Evolutionary conservation across 257 asterid genomes (phyloP).

Genomic region (Solanum corneliomulleri): DNA sequence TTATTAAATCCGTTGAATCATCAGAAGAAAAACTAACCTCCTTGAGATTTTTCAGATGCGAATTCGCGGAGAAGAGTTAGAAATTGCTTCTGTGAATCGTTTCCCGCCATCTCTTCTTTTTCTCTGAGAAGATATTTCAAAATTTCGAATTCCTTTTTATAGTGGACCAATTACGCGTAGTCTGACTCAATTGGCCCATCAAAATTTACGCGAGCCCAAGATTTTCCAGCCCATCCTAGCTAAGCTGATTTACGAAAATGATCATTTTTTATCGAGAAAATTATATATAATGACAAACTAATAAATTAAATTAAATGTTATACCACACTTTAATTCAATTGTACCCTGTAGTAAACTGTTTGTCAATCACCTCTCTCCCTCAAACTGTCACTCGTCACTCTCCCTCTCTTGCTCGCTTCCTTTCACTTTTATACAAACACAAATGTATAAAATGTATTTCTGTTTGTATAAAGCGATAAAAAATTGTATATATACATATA

Average conservation of each 20-base stretch:
- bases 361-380: too few relatives aligned
- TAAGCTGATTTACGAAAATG: background rate
- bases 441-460: too few relatives aligned
- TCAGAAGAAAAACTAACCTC: constrained; percentile 26
- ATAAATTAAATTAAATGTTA: too few relatives aligned
- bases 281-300: too few relatives aligned
- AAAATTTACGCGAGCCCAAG: background rate
- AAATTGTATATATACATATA: too few relatives aligned
- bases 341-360: fast-evolving
- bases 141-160: background rate
- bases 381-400: too few relatives aligned
- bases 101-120: constrained; percentile 73
- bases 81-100: constrained; percentile 46
- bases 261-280: too few relatives aligned
- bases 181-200: background rate
- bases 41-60: constrained; percentile 62
- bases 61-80: constrained; percentile 56
- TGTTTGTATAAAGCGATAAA: too few relatives aligned
- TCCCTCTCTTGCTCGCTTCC: too few relatives aligned
- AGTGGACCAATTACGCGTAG: background rate
- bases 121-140: background rate
- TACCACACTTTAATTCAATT: too few relatives aligned
- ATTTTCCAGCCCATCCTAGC: background rate
- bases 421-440: too few relatives aligned
- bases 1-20: background rate